phyloP scores from a whole-genome alignment of 2,329 filamentous ascomycete genomes.

The Tolypocladium ovalisporum region DNA sequence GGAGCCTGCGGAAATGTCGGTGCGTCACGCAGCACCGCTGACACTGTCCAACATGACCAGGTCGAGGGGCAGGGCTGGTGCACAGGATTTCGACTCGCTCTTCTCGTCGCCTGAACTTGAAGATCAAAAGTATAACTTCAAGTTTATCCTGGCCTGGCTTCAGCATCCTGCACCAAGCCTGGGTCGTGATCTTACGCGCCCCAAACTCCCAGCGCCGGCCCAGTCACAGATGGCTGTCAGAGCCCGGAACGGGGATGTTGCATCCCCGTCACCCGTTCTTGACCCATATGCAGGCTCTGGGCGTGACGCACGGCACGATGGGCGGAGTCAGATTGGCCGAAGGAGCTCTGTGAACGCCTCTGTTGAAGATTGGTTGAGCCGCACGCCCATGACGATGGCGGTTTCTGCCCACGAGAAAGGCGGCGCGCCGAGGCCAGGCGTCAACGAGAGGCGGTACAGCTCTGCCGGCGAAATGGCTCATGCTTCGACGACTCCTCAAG shows the following conservation, averaged over 20 bases:
- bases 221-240: conserved; percentile 47
- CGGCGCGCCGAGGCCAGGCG: background rate
- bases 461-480: background rate
- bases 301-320: background rate
- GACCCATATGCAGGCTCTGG: background rate
- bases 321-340: background rate
- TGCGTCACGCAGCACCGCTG: background rate
- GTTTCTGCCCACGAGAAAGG: background rate
- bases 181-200: conserved; percentile 54
- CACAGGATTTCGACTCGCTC: conserved; percentile 41
- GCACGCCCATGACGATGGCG: conserved; percentile 4
- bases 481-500: background rate
- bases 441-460: background rate
- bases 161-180: conserved; percentile 41
- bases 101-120: conserved; percentile 44
- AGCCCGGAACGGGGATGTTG: conserved; percentile 20
- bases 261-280: background rate
- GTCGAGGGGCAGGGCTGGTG: conserved; percentile 19
- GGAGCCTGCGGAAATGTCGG: conserved; percentile 31
- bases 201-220: conserved; percentile 59
- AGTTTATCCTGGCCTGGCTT: conserved; percentile 61
- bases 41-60: conserved; percentile 5
- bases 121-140: conserved; percentile 55
- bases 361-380: conserved; percentile 15
- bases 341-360: conserved; percentile 21